Evolutionary conservation across 2,329 filamentous ascomycete genomes (phyloP), one percentile per base, ranked within the genome.

Genomic region (Penicillium glabrum): DNA sequence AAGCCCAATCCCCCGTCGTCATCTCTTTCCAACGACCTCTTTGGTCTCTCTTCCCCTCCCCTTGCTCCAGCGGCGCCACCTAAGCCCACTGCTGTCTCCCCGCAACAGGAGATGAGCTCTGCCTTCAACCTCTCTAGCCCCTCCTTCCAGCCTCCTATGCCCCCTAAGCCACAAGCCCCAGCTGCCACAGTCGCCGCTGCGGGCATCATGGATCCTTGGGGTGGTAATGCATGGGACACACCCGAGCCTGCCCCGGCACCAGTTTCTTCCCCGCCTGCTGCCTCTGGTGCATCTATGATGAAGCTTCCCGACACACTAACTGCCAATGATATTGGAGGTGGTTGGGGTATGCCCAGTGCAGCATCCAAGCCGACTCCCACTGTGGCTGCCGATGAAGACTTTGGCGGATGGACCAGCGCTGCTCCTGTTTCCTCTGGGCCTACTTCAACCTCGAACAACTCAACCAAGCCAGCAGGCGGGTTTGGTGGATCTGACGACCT

Each of bases 381-480:
- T 67, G 89, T 96, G 2, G 83, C 89, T 35, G 89, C 90, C 0
- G 93, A 98, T 67, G 93, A 98, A 74, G 93, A 98, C 70, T 98
- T 97, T 78, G 93, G 93, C 21, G 93, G 93, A 13, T 98, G 93
- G 93, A 87, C 90, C 47, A 96, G 91, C 70, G 86, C 86, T 45
- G 79, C 82, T 78, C 88, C 83, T 68, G 83, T 64, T 66, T 80
- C 77, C 37, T 77, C 80, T 9, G 58, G 54, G 5, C 48, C 57
- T 14, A 71, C 75, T 1, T 71, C 67, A 8, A 56, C 71, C 13
- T 62, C 58, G 64, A 81, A 75, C 46, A 78, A 79, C 11, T 72
- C 75, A 8, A 72, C 67, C 33, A 76, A 89, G 75, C 79, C 87
- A 33, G 77, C 82, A 14, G 85, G 88, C 64, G 86, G 84, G 21